Evolutionary conservation across 306 rosid species (phyloP).

Genomic region (Citrullus amarus): DNA sequence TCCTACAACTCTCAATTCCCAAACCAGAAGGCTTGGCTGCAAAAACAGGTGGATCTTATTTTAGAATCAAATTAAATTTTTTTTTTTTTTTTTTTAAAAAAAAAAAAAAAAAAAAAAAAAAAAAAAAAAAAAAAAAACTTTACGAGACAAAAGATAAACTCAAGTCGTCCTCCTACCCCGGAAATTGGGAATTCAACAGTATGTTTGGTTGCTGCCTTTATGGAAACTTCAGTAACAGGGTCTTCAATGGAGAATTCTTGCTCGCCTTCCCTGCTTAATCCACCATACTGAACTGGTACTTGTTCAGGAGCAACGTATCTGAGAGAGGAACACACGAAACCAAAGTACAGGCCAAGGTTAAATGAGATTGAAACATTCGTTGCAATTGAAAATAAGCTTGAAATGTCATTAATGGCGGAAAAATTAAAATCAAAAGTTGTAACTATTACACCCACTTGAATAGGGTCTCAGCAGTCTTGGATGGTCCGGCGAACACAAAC

Average conservation of each 20-base stretch:
- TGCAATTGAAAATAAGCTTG: not conserved
- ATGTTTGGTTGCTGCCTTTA: constrained; percentile 64
- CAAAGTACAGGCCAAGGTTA: not conserved
- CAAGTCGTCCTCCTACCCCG: constrained; percentile 37
- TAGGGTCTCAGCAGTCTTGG: constrained; percentile 70
- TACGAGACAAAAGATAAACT: not conserved
- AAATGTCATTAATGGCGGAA: not conserved
- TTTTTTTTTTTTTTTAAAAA: no score
- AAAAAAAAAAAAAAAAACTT: no score
- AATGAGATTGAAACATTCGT: not conserved
- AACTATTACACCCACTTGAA: constrained; percentile 31
- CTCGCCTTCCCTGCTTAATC: constrained; percentile 67
- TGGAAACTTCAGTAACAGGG: constrained; percentile 52
- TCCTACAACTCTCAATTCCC: constrained; percentile 79
- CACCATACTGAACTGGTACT: constrained; percentile 85
- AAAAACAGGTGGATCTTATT: not conserved
- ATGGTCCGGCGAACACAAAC: constrained; percentile 75
- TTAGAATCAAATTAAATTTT: not conserved
- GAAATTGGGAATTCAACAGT: constrained; percentile 54
- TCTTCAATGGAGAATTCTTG: constrained; percentile 60
- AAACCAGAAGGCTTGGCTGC: constrained; percentile 46
- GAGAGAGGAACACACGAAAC: not conserved
- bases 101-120: not conserved
- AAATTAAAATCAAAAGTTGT: not conserved
- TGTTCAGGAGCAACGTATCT: constrained; percentile 76